Evolutionary conservation across 2,329 filamentous ascomycete species (phyloP), one percentile per base, ranked within the genome.

Genomic region (Cucurbitaria berberidis): DNA sequence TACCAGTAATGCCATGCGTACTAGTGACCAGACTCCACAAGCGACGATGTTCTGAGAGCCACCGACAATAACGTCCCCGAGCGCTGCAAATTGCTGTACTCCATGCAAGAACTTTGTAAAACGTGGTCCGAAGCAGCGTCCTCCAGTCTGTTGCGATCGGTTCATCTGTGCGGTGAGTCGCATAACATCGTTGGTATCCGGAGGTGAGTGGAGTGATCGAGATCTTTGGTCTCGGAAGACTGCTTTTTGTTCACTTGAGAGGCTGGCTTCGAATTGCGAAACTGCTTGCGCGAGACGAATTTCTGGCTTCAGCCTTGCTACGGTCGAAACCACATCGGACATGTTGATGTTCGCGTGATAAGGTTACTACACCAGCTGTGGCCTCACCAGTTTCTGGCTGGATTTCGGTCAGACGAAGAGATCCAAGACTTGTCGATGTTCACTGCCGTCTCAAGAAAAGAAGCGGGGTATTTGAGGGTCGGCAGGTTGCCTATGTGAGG

Each of bases 1-100:
- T 32, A 81, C 77, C 38, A 77, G 52, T 18, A 81, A 64, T 1
- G 76, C 72, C 55, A 76, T 72, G 38, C 78, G 72, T 8, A 81
- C 76, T 1, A 78, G 48, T 0, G 76, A 70, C 80, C 78, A 81
- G 0, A 81, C 76, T 11, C 78, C 71, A 49, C 76, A 78, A 0
- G 78, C 78, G 7, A 80, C 64, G 0, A 81, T 38, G 35, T 80
- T 81, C 57, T 81, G 78, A 0, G 24, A 22, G 6, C 26, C 24
- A 39, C 7, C 45, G 1, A 56, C n/a, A 0, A 77, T 38, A 7
- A 76, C 62, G 60, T 77, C 76, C 5, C 78, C 78, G n/a, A 81
- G 54, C 0, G 74, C 70, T 16, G 75, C 77, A 44, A 77, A 81
- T 49, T 78, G 74, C 51, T 81, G 78, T 0, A 78, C 70, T 0